Percentiles rank a stretch among this genome's conserved stretches.
phyloP scores from a whole-genome alignment of 2,329 filamentous ascomycete genomes.

The Trichoderma lentiforme region DNA sequence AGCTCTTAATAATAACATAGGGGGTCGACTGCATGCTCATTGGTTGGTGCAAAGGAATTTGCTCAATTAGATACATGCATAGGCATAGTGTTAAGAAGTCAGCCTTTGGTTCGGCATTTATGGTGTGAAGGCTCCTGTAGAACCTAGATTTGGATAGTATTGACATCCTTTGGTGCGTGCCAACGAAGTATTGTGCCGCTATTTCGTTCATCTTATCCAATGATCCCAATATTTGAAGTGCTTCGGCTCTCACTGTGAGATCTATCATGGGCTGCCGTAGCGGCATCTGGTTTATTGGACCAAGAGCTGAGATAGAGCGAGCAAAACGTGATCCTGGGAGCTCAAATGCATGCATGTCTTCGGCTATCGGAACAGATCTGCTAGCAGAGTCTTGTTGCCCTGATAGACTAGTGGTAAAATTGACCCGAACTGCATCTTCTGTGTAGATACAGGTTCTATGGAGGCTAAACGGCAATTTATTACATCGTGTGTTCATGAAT shows the following conservation, averaged over 20 bases:
- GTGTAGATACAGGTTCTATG: background rate
- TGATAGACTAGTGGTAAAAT: background rate
- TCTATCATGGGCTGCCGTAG: background rate
- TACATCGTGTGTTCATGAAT: background rate
- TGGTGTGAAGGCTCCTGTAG: background rate
- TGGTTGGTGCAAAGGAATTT: background rate
- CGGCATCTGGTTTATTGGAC: background rate
- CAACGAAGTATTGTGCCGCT: background rate
- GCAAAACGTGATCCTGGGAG: background rate
- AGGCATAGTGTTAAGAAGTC: background rate
- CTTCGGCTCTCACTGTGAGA: background rate
- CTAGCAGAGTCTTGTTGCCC: background rate
- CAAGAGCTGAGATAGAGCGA: background rate
- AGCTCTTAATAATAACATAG: background rate
- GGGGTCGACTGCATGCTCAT: background rate
- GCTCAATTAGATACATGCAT: background rate
- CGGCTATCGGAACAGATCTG: background rate
- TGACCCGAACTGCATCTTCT: background rate
- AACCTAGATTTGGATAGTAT: background rate
- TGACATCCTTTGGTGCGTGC: background rate
- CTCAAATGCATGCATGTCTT: background rate
- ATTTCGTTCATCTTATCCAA: background rate
- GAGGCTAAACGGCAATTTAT: background rate
- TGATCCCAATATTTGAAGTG: background rate
- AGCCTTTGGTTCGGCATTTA: background rate